Evolutionary conservation across 2,329 filamentous ascomycete genomes (phyloP).

Genomic region (Hypomyces rosellus): DNA sequence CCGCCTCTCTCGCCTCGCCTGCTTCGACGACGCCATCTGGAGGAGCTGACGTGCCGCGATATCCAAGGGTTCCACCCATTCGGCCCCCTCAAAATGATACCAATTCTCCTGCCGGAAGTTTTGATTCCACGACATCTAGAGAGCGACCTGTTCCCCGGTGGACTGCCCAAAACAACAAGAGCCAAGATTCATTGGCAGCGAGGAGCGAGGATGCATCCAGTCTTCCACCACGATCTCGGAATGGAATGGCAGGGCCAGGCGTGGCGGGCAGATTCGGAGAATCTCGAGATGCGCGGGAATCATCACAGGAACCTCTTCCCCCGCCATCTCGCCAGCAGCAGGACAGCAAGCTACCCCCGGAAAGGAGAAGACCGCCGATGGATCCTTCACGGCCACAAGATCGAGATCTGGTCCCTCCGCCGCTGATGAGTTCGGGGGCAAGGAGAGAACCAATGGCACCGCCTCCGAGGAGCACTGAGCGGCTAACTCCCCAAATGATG

Average conservation of each 20-base stretch:
- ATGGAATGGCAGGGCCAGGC: slow-evolving; percentile 38
- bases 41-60: slow-evolving; percentile 22
- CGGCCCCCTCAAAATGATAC: slow-evolving; percentile 34
- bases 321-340: slow-evolving; percentile 18
- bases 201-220: slow-evolving; percentile 48
- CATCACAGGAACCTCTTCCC: slow-evolving; percentile 10
- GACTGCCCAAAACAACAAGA: slow-evolving; percentile 46
- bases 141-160: slow-evolving; percentile 39
- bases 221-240: slow-evolving; percentile 47
- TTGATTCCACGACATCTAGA: slow-evolving; percentile 40
- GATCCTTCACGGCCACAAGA: slow-evolving; percentile 50
- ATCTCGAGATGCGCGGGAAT: slow-evolving; percentile 14
- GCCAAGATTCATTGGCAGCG: slow-evolving; percentile 48
- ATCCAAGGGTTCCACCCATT: slow-evolving; percentile 21
- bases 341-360: slow-evolving; percentile 47
- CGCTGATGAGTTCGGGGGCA: slow-evolving; percentile 45
- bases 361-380: slow-evolving; percentile 62
- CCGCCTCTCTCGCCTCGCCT: slow-evolving; percentile 13
- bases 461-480: slow-evolving; percentile 45
- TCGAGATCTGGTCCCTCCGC: slow-evolving; percentile 51
- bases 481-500: slow-evolving; percentile 41
- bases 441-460: slow-evolving; percentile 41
- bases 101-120: slow-evolving; percentile 45
- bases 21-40: slow-evolving; percentile 13
- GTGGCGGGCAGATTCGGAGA: slow-evolving; percentile 32